phyloP scores from a whole-genome alignment of 2,329 filamentous ascomycete genomes.

The Aspergillus nomiae region DNA sequence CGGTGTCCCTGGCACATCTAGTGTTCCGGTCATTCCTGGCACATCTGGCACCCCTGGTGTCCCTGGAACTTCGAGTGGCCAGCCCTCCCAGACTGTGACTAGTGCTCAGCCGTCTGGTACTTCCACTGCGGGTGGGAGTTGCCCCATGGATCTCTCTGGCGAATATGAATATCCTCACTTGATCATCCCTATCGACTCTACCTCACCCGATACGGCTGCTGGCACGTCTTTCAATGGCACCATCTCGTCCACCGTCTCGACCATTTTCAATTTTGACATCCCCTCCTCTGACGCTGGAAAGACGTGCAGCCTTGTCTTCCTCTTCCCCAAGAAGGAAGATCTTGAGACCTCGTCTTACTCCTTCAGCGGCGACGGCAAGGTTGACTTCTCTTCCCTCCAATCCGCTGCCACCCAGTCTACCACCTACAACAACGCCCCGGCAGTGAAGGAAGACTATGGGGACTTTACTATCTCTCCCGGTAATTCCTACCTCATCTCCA shows the following conservation, averaged over 20 bases:
- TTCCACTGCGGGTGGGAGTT: conserved; percentile 29
- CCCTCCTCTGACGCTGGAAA: conserved; percentile 55
- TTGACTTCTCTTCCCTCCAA: conserved; percentile 57
- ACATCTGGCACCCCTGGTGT: conserved; percentile 2
- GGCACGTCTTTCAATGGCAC: conserved; percentile 61
- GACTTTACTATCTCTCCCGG: conserved; percentile 53
- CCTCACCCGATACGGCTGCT: conserved; percentile 52
- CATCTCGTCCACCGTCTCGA: conserved; percentile 55
- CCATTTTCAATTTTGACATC: conserved; percentile 72
- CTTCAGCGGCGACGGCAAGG: conserved; percentile 55
- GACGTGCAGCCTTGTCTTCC: conserved; percentile 66
- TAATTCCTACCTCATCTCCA: conserved; percentile 55
- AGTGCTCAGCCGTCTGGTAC: conserved; percentile 18
- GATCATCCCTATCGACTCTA: conserved; percentile 62
- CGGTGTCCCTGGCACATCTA: conserved; percentile 7
- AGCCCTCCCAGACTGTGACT: conserved; percentile 12
- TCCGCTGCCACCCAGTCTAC: conserved; percentile 51
- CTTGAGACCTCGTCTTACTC: conserved; percentile 63
- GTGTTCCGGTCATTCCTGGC: background rate
- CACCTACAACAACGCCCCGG: conserved; percentile 57
- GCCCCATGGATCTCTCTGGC: conserved; percentile 50
- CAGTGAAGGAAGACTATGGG: conserved; percentile 48
- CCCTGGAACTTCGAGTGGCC: conserved; percentile 6
- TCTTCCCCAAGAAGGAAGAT: conserved; percentile 60
- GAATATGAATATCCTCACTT: conserved; percentile 62